These are phyloP conservation scores for Candida alai DNA, from an alignment of 805 yeast species.

Conservation along the genomic window DNA sequence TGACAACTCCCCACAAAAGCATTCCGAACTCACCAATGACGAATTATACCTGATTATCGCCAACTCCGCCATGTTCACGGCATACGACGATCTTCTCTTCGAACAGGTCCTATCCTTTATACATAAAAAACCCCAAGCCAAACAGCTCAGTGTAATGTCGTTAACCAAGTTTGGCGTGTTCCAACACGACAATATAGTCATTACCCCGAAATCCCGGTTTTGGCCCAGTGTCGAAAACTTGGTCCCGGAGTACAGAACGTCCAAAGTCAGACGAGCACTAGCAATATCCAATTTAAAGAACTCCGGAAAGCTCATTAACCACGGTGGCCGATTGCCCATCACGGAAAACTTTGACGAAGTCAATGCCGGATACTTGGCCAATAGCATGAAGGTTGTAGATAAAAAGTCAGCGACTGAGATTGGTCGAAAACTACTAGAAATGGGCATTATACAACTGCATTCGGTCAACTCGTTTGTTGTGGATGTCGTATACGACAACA, in stretches of 20 bases:
- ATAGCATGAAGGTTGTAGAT: conserved; percentile 53
- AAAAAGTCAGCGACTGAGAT: conserved; percentile 51
- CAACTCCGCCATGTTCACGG: conserved; percentile 50
- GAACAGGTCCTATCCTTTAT: conserved; percentile 47
- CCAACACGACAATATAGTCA: conserved; percentile 53
- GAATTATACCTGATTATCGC: conserved; percentile 41
- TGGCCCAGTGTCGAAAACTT: conserved; percentile 78
- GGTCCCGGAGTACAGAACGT: conserved; percentile 40
- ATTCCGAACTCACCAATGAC: conserved; percentile 29
- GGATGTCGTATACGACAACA: conserved; percentile 68
- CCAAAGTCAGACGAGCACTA: conserved; percentile 67
- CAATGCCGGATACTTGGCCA: conserved; percentile 76
- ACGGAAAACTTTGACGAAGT: conserved; percentile 61
- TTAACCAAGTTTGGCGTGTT: conserved; percentile 67
- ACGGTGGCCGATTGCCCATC: conserved; percentile 39
- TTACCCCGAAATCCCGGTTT: conserved; percentile 59
- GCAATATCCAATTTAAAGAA: conserved; percentile 73
- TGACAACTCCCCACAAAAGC: conserved; percentile 12
- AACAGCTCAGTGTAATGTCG: conserved; percentile 49
- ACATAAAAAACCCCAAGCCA: conserved; percentile 44
- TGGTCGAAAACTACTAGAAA: conserved; percentile 51
- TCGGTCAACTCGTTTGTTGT: conserved; percentile 51
- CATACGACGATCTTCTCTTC: conserved; percentile 49
- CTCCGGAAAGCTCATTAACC: conserved; percentile 52
- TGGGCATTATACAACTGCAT: conserved; percentile 56